These are phyloP conservation scores for Orobanche coerulescens DNA, from an alignment of 257 asterid species.

Conservation along the genomic window DNA sequence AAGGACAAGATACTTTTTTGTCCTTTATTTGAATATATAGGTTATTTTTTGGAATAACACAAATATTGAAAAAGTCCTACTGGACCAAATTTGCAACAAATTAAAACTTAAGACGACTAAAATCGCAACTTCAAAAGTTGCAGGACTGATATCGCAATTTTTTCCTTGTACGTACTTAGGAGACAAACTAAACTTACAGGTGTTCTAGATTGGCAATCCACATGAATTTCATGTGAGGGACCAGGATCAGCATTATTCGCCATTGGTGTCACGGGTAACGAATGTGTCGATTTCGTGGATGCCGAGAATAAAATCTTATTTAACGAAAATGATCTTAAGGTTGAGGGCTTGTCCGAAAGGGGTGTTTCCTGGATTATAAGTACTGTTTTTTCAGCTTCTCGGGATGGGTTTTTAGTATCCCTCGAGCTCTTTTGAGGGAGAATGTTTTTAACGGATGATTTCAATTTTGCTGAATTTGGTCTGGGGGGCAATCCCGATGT, in stretches of 20 bases:
- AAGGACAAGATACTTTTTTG: too few species aligned
- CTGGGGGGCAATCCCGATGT: slow-evolving; percentile 84
- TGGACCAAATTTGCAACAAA: too few species aligned
- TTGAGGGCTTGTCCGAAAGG: slow-evolving; percentile 67
- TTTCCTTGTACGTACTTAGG: background rate
- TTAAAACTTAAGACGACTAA: too few species aligned
- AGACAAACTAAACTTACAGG: slow-evolving; percentile 38
- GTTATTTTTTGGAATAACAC: too few species aligned
- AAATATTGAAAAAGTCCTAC: too few species aligned
- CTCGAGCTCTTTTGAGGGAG: slow-evolving; percentile 73
- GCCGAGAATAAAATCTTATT: slow-evolving; percentile 68
- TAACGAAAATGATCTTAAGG: slow-evolving; percentile 89
- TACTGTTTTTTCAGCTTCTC: slow-evolving; percentile 67
- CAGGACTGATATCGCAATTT: too few species aligned
- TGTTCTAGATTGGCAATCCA: slow-evolving; percentile 31
- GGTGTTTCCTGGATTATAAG: slow-evolving; percentile 65
- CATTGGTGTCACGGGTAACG: slow-evolving; percentile 73
- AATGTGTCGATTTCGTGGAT: slow-evolving; percentile 54
- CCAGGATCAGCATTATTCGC: slow-evolving; percentile 32
- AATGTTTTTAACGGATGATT: slow-evolving; percentile 69
- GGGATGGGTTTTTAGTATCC: slow-evolving; percentile 47
- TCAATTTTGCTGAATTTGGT: slow-evolving; percentile 68
- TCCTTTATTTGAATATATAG: too few species aligned
- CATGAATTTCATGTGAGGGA: slow-evolving; percentile 36
- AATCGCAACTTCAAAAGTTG: too few species aligned